These are phyloP conservation scores for Candida coleopterorum DNA, from an alignment of 805 yeast genomes.

Conservation along the genomic window DNA sequence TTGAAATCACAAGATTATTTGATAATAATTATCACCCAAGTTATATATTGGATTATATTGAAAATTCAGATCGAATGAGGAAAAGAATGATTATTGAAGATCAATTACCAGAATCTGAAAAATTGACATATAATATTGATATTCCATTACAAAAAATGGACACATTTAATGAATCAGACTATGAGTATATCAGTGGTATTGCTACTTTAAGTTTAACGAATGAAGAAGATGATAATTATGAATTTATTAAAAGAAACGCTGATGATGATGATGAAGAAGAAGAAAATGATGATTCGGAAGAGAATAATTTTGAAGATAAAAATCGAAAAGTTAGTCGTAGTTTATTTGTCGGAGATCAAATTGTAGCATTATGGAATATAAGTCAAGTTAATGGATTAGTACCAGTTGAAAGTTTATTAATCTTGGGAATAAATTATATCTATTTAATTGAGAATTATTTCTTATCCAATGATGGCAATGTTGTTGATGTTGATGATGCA, in stretches of 20 bases:
- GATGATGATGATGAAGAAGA: constrained; percentile 10
- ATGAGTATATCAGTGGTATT: constrained; percentile 18
- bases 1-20: constrained; percentile 36
- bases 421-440: constrained; percentile 59
- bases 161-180: constrained; percentile 11
- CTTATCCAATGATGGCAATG: constrained; percentile 45
- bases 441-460: constrained; percentile 71
- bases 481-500: constrained; percentile 64
- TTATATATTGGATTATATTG: constrained; percentile 63
- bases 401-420: constrained; percentile 68
- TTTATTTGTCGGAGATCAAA: constrained; percentile 64
- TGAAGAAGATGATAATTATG: constrained; percentile 30
- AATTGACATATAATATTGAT: constrained; percentile 35
- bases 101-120: constrained; percentile 41
- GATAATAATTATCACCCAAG: constrained; percentile 14
- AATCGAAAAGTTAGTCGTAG: constrained; percentile 72
- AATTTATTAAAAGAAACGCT: constrained; percentile 36
- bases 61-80: constrained; percentile 65
- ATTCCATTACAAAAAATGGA: constrained; percentile 29
- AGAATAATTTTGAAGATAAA: constrained; percentile 54
- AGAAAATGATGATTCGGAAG: constrained; percentile 37
- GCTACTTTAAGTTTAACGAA: constrained; percentile 23
- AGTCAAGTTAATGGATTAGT: constrained; percentile 74
- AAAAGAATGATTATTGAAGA: constrained; percentile 54
- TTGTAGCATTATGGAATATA: constrained; percentile 69